Conservation (phyloP, 352 stramenopile genomes). For the Globisporangium paroecandrum region DNA sequence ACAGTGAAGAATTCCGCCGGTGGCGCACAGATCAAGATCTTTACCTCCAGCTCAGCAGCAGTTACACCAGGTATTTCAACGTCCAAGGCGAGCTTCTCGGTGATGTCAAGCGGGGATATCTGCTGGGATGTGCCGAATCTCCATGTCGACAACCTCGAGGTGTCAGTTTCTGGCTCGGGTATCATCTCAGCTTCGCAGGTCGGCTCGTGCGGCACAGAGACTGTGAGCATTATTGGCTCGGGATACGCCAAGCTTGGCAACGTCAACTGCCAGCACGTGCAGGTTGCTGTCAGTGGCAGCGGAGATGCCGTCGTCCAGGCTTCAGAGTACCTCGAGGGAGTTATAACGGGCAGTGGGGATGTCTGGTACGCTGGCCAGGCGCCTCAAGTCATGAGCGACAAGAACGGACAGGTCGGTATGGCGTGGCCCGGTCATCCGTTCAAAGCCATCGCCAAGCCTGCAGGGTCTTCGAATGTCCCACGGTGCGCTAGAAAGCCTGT, state of each 20-base stretch:
- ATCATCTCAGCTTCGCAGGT: neutral
- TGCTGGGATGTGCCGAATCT: slow-evolving; percentile 3
- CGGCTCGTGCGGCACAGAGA: neutral
- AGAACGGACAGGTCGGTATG: neutral
- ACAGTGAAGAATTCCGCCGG: neutral
- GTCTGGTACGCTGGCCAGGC: neutral
- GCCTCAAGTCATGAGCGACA: slow-evolving; percentile 7
- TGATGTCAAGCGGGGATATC: neutral
- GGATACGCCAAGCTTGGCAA: slow-evolving; percentile 10
- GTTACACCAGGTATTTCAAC: neutral
- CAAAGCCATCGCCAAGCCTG: slow-evolving; percentile 2
- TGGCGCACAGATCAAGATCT: neutral
- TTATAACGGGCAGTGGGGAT: slow-evolving; percentile 18
- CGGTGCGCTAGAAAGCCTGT: neutral
- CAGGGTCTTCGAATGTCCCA: neutral
- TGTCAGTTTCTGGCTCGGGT: slow-evolving; percentile 2
- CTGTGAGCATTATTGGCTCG: neutral
- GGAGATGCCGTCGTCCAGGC: slow-evolving; percentile 26
- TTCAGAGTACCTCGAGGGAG: slow-evolving; percentile 18
- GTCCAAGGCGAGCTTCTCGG: neutral
- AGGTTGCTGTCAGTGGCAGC: slow-evolving; percentile 23
- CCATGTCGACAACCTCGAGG: neutral
- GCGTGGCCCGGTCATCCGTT: neutral
- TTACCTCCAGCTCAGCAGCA: neutral
- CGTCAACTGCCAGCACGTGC: slow-evolving; percentile 19